These are phyloP conservation scores for Cicer chorassanicum DNA, from an alignment of 306 rosid genomes.

Conservation along the genomic window DNA sequence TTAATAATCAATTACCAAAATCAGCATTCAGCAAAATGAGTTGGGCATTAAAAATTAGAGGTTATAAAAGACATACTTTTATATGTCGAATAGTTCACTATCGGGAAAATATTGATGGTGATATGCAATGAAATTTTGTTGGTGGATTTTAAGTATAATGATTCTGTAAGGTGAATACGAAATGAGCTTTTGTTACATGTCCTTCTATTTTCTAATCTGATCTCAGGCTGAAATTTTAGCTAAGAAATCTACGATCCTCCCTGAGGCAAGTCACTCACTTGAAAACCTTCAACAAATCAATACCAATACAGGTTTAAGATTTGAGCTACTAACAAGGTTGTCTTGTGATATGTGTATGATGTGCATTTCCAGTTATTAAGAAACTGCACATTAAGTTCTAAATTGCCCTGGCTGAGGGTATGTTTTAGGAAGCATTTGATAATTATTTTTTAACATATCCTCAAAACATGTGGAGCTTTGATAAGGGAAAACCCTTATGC, in stretches of 20 bases:
- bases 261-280: slow-evolving; percentile 15
- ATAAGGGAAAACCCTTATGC: neutral
- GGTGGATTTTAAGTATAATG: neutral
- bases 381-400: neutral
- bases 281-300: neutral
- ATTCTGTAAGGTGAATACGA: slow-evolving; percentile 4
- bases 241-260: slow-evolving; percentile 13
- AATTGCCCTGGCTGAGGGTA: slow-evolving; percentile 8
- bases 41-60: neutral
- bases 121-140: neutral
- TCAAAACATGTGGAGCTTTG: neutral
- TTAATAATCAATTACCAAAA: slow-evolving; percentile 16
- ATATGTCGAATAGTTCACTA: slow-evolving; percentile 8
- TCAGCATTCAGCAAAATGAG: slow-evolving; percentile 18
- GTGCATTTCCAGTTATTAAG: slow-evolving; percentile 9
- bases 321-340: slow-evolving; percentile 13
- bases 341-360: slow-evolving; percentile 1
- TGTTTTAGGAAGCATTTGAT: slow-evolving; percentile 22
- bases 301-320: slow-evolving; percentile 30
- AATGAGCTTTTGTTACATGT: neutral
- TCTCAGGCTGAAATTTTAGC: slow-evolving; percentile 1
- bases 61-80: neutral
- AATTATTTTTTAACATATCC: slow-evolving; percentile 12
- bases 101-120: neutral
- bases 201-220: neutral